Base-by-base conservation (phyloP, 2,329 filamentous ascomycete genomes). In the Penicillium sp. region DNA sequence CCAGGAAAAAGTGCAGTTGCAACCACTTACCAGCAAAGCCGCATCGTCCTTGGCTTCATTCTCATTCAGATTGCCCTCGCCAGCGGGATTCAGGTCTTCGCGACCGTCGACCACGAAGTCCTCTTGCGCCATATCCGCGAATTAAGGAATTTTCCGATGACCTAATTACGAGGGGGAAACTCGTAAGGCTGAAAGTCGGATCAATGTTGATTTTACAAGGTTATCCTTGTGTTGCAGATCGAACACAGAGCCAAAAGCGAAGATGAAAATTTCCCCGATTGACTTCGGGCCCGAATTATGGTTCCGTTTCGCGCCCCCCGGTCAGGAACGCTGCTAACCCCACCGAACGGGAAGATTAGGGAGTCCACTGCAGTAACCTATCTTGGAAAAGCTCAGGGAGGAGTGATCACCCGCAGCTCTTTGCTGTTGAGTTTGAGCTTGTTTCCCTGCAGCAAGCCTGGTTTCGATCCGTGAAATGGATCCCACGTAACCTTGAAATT, bases 1-100 rank as follows among this genome's bases (percentile, higher is more conserved):
- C 3, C 8, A 37, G 37, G 2, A 13, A 6, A 5, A 14, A 23
- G 19, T 42, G 19, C 10, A 42, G 23, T 14, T 21, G 39, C 11
- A 47, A 19, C 10, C 6, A 70, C 71, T 59, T 58, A 75, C 74
- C 68, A 76, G 50, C 39, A 76, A 60, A 33, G 72, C 72, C 25
- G 71, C 73, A 69, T 76, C 74, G 62, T 73, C 70, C 45, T 69
- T 64, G 2, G 67, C 67, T 47, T 68, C 65, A 14, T 58, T 58
- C 19, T 71, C 60, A 31, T 59, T 67, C 35, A 67, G 66, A 50
- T 63, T 53, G 26, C 59, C 66, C 54, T 74, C 72, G 19, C 64
- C 68, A 21, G 58, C 64, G 16, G 57, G 46, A 42, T 64, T 44
- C 39, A 60, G 52, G 27, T 63, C 60, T 47, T 67, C 62, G 44